phyloP scores from a whole-genome alignment of 176 grass and related monocot species.

The Cenchrus purpureus region DNA sequence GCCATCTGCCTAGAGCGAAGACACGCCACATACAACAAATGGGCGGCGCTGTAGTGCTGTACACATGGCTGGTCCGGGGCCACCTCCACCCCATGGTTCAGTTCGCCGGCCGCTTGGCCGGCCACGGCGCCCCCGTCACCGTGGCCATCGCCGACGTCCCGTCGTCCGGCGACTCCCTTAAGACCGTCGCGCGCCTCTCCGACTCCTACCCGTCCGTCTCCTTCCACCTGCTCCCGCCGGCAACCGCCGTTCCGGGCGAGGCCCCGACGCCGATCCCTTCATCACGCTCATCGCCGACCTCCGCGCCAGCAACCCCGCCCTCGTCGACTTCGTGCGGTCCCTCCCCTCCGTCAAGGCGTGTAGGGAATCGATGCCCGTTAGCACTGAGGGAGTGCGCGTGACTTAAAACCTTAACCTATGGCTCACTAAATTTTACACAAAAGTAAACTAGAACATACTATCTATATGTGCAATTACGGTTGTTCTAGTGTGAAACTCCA shows the following conservation, averaged over 20 bases:
- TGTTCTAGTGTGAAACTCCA: too few relatives aligned
- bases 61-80: conserved; percentile 60
- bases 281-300: conserved; percentile 49
- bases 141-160: conserved; percentile 54
- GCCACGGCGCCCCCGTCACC: conserved; percentile 35
- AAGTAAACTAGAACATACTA: too few relatives aligned
- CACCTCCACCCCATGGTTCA: conserved; percentile 59
- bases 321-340: conserved; percentile 38
- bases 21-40: conserved; percentile 21
- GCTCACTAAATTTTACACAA: too few relatives aligned
- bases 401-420: too few relatives aligned
- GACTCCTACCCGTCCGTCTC: conserved; percentile 47
- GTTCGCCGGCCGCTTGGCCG: conserved; percentile 47
- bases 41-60: conserved; percentile 47
- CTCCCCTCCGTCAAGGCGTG: conserved; percentile 48
- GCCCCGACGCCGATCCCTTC: conserved; percentile 41
- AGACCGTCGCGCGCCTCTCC: conserved; percentile 18
- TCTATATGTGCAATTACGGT: too few relatives aligned
- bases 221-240: conserved; percentile 45
- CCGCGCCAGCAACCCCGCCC: conserved; percentile 29
- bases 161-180: conserved; percentile 5
- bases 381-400: too few relatives aligned
- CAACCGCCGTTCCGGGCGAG: neutral
- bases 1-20: too few relatives aligned
- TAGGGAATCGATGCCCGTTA: too few relatives aligned